A percentile compares a stretch with the other conserved stretches of the same genome.
Evolutionary conservation across 2,329 filamentous ascomycete species (phyloP).

Genomic region (Alternaria dauci): DNA sequence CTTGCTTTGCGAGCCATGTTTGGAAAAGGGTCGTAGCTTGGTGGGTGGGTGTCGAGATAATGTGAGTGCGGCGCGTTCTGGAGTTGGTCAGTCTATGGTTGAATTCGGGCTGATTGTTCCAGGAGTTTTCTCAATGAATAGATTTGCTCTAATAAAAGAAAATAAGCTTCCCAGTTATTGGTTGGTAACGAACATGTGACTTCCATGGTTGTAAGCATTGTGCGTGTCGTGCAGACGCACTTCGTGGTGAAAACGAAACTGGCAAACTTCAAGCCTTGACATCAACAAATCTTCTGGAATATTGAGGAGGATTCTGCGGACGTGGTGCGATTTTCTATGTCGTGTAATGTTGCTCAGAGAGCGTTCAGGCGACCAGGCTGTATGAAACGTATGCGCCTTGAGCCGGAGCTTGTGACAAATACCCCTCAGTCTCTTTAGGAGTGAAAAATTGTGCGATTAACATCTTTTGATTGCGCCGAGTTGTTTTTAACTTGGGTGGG

Average conservation of each 20-base stretch:
- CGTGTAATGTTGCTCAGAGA: not conserved
- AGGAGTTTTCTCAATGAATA: not conserved
- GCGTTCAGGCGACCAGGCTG: not conserved
- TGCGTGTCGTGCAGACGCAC: not conserved
- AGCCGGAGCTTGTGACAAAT: not conserved
- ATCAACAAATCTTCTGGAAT: not conserved
- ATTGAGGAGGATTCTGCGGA: not conserved
- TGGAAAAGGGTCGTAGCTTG: not conserved
- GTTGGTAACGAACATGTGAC: not conserved
- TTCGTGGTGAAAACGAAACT: not conserved
- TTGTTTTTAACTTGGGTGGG: not conserved
- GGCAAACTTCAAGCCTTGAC: not conserved
- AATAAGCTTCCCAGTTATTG: not conserved
- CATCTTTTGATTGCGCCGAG: not conserved
- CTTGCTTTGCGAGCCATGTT: not conserved
- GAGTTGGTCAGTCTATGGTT: not conserved
- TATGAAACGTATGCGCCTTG: not conserved
- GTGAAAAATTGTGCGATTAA: not conserved
- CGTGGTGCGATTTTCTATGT: rapidly evolving
- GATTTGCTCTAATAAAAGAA: not conserved
- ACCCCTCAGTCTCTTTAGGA: not conserved
- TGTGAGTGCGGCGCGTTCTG: not conserved
- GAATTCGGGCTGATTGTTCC: not conserved
- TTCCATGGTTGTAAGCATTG: not conserved
- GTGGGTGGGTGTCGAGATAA: not conserved